Percentiles rank a stretch among this genome's conserved stretches.
phyloP scores from a whole-genome alignment of 176 grass and related monocot species.

The Lolium multiflorum region DNA sequence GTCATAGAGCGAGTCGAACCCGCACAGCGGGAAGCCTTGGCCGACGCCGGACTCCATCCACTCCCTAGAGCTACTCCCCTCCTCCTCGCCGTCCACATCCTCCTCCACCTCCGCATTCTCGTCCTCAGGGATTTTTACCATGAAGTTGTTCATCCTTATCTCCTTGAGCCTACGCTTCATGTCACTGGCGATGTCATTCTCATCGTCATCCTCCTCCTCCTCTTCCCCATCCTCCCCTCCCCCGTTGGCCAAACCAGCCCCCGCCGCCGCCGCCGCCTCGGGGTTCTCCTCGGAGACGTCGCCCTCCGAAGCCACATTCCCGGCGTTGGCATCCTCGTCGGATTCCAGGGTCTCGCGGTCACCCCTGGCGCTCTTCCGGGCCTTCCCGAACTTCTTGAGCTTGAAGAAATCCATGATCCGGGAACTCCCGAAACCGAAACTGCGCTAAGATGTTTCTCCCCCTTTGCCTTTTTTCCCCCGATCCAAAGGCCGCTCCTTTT shows the following conservation, averaged over 20 bases:
- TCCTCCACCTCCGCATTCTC: constrained; percentile 61
- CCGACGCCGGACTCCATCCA: constrained; percentile 56
- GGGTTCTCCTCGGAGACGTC: constrained; percentile 39
- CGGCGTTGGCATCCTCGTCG: constrained; percentile 4
- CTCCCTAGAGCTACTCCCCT: constrained; percentile 70
- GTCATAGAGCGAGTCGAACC: constrained; percentile 76
- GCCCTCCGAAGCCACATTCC: constrained; percentile 28
- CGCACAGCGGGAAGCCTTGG: constrained; percentile 52
- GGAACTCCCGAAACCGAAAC: background rate
- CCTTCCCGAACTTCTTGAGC: constrained; percentile 62
- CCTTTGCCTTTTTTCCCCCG: constrained; percentile 2
- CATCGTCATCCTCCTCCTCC: constrained; percentile 53
- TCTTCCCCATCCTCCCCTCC: constrained; percentile 33
- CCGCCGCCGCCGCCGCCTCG: background rate
- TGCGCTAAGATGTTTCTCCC: background rate
- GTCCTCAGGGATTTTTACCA: constrained; percentile 93
- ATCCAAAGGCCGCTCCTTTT: constrained; percentile 36
- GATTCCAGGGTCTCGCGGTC: constrained; percentile 32
- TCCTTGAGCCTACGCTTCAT: constrained; percentile 96
- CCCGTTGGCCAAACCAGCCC: constrained; percentile 18
- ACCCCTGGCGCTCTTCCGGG: constrained; percentile 39
- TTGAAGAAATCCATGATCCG: constrained; percentile 92
- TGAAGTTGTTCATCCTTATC: constrained; percentile 86
- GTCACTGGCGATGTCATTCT: constrained; percentile 85
- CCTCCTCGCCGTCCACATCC: constrained; percentile 49